Evolutionary conservation across 345 rosid genomes (phyloP).

Genomic region (Lepidium aucheri): DNA sequence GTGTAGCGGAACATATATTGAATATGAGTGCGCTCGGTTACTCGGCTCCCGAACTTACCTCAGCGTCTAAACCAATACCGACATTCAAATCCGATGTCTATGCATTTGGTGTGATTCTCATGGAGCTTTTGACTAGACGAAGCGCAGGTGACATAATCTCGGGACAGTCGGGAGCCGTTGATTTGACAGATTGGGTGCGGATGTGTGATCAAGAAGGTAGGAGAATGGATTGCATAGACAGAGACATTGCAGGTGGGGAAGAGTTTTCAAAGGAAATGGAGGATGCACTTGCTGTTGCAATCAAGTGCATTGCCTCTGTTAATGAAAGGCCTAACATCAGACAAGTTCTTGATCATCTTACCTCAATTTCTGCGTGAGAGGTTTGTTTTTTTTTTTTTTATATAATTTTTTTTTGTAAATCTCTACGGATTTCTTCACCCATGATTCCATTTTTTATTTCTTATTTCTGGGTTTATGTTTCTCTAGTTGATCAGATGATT

Average conservation of each 20-base stretch:
- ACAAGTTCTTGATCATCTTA: conserved; percentile 65
- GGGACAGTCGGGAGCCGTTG: conserved; percentile 91
- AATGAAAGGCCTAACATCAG: conserved; percentile 92
- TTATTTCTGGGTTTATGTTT: conserved; percentile 6
- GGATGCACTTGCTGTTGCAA: conserved; percentile 68
- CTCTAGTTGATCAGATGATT: conserved; percentile 25
- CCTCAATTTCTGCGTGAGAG: conserved; percentile 58
- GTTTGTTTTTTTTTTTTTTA: neutral
- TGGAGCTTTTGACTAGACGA: conserved; percentile 85
- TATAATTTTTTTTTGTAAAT: conserved; percentile 27
- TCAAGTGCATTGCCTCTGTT: conserved; percentile 75
- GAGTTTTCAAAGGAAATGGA: conserved; percentile 79
- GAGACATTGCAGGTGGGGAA: conserved; percentile 82
- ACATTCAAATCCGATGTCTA: conserved; percentile 80
- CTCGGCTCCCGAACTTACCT: conserved; percentile 74
- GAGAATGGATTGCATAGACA: conserved; percentile 81
- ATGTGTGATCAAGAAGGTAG: conserved; percentile 84
- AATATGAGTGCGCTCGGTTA: conserved; percentile 94
- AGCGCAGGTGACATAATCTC: conserved; percentile 94
- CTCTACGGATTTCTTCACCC: conserved; percentile 15
- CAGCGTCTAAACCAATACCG: conserved; percentile 56
- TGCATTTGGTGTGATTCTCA: conserved; percentile 76
- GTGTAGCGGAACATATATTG: conserved; percentile 77
- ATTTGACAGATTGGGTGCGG: conserved; percentile 83
- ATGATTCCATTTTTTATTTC: conserved; percentile 4